Base-by-base conservation (phyloP, 805 yeast genomes). In the Naumovozyma baii region DNA sequence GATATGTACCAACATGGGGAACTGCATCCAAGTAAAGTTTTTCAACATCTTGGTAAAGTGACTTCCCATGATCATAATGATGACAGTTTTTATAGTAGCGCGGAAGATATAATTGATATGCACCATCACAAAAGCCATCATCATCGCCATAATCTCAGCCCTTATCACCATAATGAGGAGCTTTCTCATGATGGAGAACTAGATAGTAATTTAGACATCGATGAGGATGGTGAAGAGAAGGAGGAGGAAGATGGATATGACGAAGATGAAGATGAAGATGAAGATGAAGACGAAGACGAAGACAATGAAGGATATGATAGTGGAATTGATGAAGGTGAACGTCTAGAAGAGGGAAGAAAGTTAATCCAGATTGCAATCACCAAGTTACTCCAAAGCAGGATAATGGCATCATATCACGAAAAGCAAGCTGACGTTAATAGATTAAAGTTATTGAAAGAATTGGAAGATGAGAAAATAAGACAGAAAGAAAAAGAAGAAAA, bases 321-420 rank as follows among this genome's bases (percentile, higher is more conserved):
- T 36, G 65, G 59, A 10, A 44, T 64, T n/a, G 76, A 71, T 44
- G 80, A 78, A 38, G 81, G 76, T 43, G 80, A 69, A 57, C 70
- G 87, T 37, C 63, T 83, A 52, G 80, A 76, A 51, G 94, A 87
- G 61, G 80, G 90, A 10, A 80, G 88, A 30, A 76, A 82, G 18
- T 72, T 85, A 69, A 72, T 88, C 45, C 86, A 84, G 51, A 69
- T 83, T 39, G 82, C 86, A 40, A 83, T 88, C 1, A 80, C 92
- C 3, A 76, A 84, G 39, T 68, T 85, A 55, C 72, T 88, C 49
- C 84, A 83, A 52, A 78, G 76, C 48, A 72, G 86, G 34, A 73
- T 88, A 25, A 68, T 83, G 52, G 75, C 72, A 22, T 84, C 94
- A 0, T 87, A 80, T 54, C 82, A 83, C 45, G 88, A 81, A 50